Base-by-base conservation (phyloP, 2,329 filamentous ascomycete species). In the Zymoseptoria tritici region DNA sequence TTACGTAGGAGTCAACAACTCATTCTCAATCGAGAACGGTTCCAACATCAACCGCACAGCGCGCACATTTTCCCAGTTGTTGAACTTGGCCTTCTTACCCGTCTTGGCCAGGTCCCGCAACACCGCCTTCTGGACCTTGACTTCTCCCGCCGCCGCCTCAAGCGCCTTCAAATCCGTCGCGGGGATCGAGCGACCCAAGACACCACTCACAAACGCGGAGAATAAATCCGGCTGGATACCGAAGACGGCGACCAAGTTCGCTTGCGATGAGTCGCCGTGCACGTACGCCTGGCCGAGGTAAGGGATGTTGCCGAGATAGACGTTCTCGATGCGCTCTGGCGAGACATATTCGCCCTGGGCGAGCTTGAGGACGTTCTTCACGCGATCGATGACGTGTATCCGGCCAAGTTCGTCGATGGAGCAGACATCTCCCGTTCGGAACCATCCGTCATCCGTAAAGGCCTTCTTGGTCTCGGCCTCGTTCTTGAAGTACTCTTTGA, bases 301-400 rank as follows among this genome's bases (percentile, higher is more conserved):
- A 65, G 84, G 87, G 63, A 86, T 86, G 77, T 88, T 91, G 64
- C 89, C 90, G 63, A 95, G 81, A 75, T 92, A 95, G 42, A 96
- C 88, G 74, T 96, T 97, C 80, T 99, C 94, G 71, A 99, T 90
- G 59, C 92, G 90, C 78, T 99, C 94, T 13, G 94, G 94, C 1
- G 92, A 96, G 70, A 99, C 91, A 77, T 99, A 99, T 78, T 99
- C 94, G 74, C 94, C 94, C 76, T 99, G 94, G 0, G 93, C 87
- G 58, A 99, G 85, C 83, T 99, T 99, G 72, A 99, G 85, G n/a
- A 99, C 90, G 77, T 97, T 97, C 88, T 99, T 99, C 78, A 91
- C 88, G 69, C 94, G 91, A 76, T 99, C 94, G 69, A 99, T 88
- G 75, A 99, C 96, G 76, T 85, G 86, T 80, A 97, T 88, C 62